Evolutionary conservation across 306 rosid species (phyloP).

Genomic region (Erythrophleum fordii): DNA sequence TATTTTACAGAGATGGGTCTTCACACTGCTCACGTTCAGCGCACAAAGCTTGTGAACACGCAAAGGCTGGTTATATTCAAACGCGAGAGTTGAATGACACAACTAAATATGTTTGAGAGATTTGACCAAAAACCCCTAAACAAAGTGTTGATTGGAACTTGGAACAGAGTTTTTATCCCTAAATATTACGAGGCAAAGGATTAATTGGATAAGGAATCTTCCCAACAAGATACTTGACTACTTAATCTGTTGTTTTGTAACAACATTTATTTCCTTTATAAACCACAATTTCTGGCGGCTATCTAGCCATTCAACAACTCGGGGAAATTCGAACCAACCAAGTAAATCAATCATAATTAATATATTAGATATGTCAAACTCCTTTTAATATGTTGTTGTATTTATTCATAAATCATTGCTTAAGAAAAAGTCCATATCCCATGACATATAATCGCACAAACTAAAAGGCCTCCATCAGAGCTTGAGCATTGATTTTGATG

Average conservation of each 20-base stretch:
- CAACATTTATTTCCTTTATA: too few relatives aligned
- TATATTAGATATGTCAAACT: too few relatives aligned
- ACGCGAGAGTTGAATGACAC: slow-evolving; percentile 1
- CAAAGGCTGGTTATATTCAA: not conserved
- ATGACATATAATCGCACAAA: too few relatives aligned
- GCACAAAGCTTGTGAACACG: not conserved
- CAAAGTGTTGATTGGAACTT: not conserved
- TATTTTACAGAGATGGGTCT: not conserved
- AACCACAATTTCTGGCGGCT: too few relatives aligned
- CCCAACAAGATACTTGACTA: not conserved
- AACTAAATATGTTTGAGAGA: slow-evolving; percentile 3
- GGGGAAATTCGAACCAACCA: too few relatives aligned
- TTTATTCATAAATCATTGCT: too few relatives aligned
- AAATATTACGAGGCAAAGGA: not conserved
- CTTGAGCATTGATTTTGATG: too few relatives aligned
- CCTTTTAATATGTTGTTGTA: too few relatives aligned
- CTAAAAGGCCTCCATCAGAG: too few relatives aligned
- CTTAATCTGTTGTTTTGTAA: not conserved
- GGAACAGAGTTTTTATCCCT: not conserved
- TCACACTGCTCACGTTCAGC: not conserved
- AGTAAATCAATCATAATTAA: too few relatives aligned
- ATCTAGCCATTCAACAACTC: too few relatives aligned
- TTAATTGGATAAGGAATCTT: not conserved
- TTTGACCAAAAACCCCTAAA: not conserved
- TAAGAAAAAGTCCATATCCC: too few relatives aligned